These are phyloP conservation scores for Codiaeum variegatum DNA, from an alignment of 441 rosid genomes.

Conservation along the genomic window DNA sequence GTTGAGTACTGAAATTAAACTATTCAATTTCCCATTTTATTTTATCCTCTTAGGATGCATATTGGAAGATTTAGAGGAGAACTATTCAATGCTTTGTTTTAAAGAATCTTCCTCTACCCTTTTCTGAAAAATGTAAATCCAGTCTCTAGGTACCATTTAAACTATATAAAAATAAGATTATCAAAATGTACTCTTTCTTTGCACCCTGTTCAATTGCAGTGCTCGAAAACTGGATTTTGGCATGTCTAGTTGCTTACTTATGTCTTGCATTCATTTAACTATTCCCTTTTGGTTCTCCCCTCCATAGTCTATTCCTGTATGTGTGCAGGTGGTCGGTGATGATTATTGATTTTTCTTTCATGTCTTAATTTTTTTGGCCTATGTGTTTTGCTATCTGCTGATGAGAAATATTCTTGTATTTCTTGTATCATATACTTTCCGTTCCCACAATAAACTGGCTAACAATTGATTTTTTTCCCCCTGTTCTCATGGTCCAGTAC, in stretches of 20 bases:
- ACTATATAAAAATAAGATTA: background rate
- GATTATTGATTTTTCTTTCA: background rate
- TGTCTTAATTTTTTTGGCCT: background rate
- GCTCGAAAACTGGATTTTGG: background rate
- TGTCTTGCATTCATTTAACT: background rate
- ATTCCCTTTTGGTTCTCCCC: background rate
- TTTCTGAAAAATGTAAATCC: background rate
- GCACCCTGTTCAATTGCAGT: too few relatives aligned
- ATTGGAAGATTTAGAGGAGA: background rate
- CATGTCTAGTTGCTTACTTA: background rate
- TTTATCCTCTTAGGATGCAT: background rate
- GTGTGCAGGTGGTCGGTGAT: background rate
- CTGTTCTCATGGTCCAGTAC: conserved; percentile 52
- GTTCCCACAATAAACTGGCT: conserved; percentile 23
- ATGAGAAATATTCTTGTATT: conserved; percentile 9
- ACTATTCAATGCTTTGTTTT: background rate
- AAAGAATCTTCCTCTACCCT: background rate
- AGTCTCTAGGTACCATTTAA: background rate
- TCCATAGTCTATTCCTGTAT: too few relatives aligned
- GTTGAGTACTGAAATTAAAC: background rate
- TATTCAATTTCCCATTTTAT: background rate
- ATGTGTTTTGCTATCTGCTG: background rate
- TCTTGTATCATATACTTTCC: conserved; percentile 12
- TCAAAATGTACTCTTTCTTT: background rate
- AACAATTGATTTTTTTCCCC: conserved; percentile 14